phyloP scores from a whole-genome alignment of 1,284 basidiomycete genomes.

The Polyporus tsugae region DNA sequence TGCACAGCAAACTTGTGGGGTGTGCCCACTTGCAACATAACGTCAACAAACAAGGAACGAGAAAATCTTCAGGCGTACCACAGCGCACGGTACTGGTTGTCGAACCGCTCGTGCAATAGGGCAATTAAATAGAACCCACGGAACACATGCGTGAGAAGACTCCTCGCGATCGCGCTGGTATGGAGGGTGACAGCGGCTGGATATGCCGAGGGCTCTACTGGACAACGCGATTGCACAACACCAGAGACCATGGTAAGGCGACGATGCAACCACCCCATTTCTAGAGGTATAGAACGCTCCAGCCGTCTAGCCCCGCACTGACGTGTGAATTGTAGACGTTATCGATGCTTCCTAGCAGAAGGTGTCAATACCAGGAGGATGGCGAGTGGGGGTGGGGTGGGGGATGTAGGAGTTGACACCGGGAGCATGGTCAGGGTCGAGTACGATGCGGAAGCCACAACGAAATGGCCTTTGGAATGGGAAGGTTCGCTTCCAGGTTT shows the following conservation, averaged over 20 bases:
- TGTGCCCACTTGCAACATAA: neutral
- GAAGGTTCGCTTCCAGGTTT: slow-evolving; percentile 5
- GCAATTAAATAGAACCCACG: neutral
- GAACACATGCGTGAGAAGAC: neutral
- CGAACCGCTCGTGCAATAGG: neutral
- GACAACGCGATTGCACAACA: neutral
- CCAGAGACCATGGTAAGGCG: neutral
- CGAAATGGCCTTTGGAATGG: slow-evolving; percentile 6
- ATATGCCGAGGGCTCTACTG: neutral
- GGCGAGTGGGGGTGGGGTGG: neutral
- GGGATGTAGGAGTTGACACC: neutral
- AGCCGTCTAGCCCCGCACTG: neutral
- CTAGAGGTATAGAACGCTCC: neutral
- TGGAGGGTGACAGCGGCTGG: slow-evolving; percentile 1
- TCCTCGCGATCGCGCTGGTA: neutral
- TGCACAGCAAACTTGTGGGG: neutral
- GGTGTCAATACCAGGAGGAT: slow-evolving; percentile 2
- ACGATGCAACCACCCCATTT: neutral
- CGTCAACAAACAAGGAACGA: neutral
- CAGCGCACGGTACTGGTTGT: neutral
- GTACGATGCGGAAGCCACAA: neutral
- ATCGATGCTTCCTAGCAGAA: neutral
- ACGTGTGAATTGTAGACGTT: neutral
- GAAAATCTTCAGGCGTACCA: neutral
- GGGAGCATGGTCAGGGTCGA: neutral